Base-by-base conservation (phyloP, 2,329 filamentous ascomycete species). In the Dothideomycetidae sp. region DNA sequence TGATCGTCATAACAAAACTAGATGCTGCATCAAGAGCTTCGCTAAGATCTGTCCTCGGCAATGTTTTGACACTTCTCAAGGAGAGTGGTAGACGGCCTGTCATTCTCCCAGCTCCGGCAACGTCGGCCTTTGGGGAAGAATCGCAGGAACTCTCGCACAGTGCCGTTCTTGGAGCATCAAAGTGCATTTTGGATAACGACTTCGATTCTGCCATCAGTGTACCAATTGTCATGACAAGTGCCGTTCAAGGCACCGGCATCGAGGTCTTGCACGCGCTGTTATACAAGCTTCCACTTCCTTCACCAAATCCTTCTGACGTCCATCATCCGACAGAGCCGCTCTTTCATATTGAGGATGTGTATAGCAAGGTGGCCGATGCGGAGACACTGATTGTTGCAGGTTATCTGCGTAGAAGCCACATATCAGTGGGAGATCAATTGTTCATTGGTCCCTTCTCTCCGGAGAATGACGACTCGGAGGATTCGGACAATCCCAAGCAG, bases 291-390 rank as follows among this genome's bases (percentile, higher is more conserved):
- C 86, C 86, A 0, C 66, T 88, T 14, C 78, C 54, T 1, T 3
- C 40, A 15, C 21, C 14, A 2, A n/a, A 26, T n/a, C 21, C n/a
- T 7, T 1, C 5, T 5, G 33, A n/a, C 2, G 11, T 11, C 7
- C 17, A 16, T 5, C 18, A 19, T 35, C 29, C 16, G 28, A 40
- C 19, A 16, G 53, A 68, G 23, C 42, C 7, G 28, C 61, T 94
- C 2, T 96, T 96, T 51, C 81, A 94, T 51, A 72, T 96, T 15
- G 88, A 96, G 53, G 88, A 94, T 48, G 75, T 85, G 1, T 96
- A 93, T 55, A 81, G 72, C 41, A 70, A 86, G 10, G 49, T 52
- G 1, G 48, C 51, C 4, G 52, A 52, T 42, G 46, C 43, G 5
- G 43, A 46, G 23, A 50, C 50, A 14, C 46, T 54, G n/a, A 81